Evolutionary conservation across 306 rosid species (phyloP), one percentile per base, ranked within the genome.

Genomic region (Casuarina equisetifolia): DNA sequence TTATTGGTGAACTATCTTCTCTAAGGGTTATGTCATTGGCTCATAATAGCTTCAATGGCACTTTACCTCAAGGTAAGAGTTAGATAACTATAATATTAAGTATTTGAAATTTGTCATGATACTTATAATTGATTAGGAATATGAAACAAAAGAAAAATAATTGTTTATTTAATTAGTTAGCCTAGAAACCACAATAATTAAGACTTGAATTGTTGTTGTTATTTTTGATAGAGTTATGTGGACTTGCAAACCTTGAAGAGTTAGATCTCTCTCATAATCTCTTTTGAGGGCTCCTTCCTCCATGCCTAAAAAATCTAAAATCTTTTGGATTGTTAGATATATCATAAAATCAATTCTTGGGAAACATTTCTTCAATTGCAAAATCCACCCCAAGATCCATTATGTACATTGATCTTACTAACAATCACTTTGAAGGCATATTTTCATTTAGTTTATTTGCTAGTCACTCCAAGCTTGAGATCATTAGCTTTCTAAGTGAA

Each of bases 231-330:
- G 76, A 70, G 9, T 12, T 80, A 35, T 80, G 75, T 10, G 53
- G 35, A 55, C n/a, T 25, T 35, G 74, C 55, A 19, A 74, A 20
- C 19, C 61, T 74, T 44, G 53, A 9, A 25, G 32, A 25, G 32
- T 25, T 25, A 25, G 32, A 25, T 25, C 32, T 25, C 32, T 25
- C 32, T 25, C 36, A 40, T 4, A 80, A 80, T 48, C n/a, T n/a
- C 2, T 46, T 80, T 2, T 57, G 36, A 39, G 79, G 79, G 0
- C 13, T 35, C 59, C n/a, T 80, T 32, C 72, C 83, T 42, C 52
- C 15, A n/a, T 80, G 79, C 62, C n/a, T 80, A 13, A 32, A 74
- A 0, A 80, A 80, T 61, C 32, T 80, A 15, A 80, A 66, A 74
- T 25, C 32, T 25, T 0, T 25, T 25, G 32, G 32, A 25, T 25